phyloP scores from a whole-genome alignment of 2,329 filamentous ascomycete genomes.

The Colletotrichum sp. region DNA sequence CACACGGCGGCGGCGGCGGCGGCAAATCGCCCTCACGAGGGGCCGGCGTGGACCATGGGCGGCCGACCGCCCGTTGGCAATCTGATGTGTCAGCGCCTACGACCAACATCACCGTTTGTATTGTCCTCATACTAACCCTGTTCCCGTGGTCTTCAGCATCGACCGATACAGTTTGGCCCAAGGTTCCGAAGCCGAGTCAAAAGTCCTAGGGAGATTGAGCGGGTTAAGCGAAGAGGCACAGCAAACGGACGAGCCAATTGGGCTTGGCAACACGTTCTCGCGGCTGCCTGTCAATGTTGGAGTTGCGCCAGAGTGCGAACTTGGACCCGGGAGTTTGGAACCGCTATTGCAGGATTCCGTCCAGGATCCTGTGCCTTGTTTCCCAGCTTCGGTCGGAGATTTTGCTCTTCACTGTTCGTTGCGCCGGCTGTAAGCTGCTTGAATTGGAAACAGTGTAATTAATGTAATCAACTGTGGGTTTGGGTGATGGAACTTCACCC shows the following conservation, averaged over 20 bases:
- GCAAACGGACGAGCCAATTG: neutral
- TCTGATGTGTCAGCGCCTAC: neutral
- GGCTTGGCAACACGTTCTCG: neutral
- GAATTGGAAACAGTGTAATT: neutral
- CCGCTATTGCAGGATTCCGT: slow-evolving; percentile 8
- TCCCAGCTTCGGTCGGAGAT: slow-evolving; percentile 7
- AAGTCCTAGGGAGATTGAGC: neutral
- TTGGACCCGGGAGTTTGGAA: slow-evolving; percentile 6
- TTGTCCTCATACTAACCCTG: neutral
- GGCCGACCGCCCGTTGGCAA: neutral
- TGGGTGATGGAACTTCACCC: neutral
- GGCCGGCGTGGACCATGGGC: neutral
- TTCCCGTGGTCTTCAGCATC: neutral
- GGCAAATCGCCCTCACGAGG: neutral
- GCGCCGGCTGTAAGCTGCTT: neutral
- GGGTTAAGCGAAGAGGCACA: neutral
- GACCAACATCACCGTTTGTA: neutral
- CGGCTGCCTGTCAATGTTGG: neutral
- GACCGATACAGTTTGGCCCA: neutral
- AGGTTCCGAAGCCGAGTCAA: neutral
- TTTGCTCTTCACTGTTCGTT: neutral
- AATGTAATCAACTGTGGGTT: neutral
- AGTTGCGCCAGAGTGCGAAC: neutral
- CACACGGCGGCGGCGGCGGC: neutral
- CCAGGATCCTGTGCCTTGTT: neutral